A percentile compares a stretch with the other conserved stretches of the same genome.
Conservation (phyloP, 225 moss, liverwort and hornwort species). For the Anthoceros angustus region DNA sequence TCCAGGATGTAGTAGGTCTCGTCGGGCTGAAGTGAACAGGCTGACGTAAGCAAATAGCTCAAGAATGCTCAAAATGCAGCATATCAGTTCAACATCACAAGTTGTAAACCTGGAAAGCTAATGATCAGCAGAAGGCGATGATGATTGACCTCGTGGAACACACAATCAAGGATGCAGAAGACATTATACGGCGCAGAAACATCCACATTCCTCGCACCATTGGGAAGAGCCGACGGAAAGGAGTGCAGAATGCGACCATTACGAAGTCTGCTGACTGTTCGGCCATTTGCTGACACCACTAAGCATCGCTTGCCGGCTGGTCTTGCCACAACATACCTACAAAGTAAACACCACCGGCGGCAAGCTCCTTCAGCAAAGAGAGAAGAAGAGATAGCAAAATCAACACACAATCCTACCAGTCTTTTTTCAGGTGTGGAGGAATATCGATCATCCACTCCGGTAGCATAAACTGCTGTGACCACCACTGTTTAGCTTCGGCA, state of each 20-base stretch:
- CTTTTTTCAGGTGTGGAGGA: slow-evolving; percentile 54
- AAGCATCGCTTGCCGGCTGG: slow-evolving; percentile 88
- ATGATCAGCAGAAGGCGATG: background rate
- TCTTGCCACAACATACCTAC: slow-evolving; percentile 88
- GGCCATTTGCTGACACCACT: slow-evolving; percentile 82
- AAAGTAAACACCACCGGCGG: slow-evolving; percentile 7
- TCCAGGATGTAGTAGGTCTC: slow-evolving; percentile 88
- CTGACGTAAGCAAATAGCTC: slow-evolving; percentile 3
- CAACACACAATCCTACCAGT: slow-evolving; percentile 42
- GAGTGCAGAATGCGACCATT: slow-evolving; percentile 82
- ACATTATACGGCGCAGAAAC: slow-evolving; percentile 84
- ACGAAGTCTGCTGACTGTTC: slow-evolving; percentile 70
- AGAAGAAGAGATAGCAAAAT: background rate
- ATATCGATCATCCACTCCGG: slow-evolving; percentile 99
- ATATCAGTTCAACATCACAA: background rate
- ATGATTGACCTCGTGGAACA: slow-evolving; percentile 60
- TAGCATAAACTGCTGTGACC: slow-evolving; percentile 85
- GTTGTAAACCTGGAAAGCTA: background rate
- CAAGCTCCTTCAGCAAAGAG: background rate
- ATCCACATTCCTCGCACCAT: slow-evolving; percentile 82
- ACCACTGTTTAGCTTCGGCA: slow-evolving; percentile 59
- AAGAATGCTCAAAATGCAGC: background rate
- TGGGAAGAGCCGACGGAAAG: slow-evolving; percentile 91
- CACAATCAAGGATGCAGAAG: slow-evolving; percentile 90
- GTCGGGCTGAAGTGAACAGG: slow-evolving; percentile 51